Conservation (phyloP, 345 rosid species). For the Hibiscus tridactylites region DNA sequence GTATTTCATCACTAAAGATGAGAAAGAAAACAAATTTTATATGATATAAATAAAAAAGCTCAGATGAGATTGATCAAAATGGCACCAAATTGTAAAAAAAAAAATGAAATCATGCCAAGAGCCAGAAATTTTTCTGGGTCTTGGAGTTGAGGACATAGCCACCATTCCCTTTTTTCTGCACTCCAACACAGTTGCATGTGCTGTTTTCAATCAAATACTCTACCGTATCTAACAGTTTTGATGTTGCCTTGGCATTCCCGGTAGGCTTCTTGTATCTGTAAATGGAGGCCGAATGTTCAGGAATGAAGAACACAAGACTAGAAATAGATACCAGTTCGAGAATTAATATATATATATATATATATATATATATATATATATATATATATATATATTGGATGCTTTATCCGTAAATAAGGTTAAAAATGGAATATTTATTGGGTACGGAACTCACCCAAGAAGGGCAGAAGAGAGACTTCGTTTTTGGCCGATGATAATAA, state of each 20-base stretch:
- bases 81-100: too few species aligned
- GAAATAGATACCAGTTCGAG: too few species aligned
- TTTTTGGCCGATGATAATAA: slow-evolving; percentile 65
- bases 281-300: not conserved
- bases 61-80: not conserved
- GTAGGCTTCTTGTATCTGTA: slow-evolving; percentile 38
- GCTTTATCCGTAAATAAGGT: too few species aligned
- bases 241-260: slow-evolving; percentile 36
- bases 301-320: too few species aligned
- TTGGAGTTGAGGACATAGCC: slow-evolving; percentile 80
- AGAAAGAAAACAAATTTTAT: too few species aligned
- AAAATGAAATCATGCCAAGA: slow-evolving; percentile 40
- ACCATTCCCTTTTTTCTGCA: slow-evolving; percentile 65
- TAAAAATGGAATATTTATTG: too few species aligned
- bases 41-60: not conserved
- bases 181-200: slow-evolving; percentile 75
- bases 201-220: slow-evolving; percentile 79
- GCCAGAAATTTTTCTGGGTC: slow-evolving; percentile 85
- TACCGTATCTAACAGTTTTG: slow-evolving; percentile 56
- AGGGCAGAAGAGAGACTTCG: slow-evolving; percentile 60
- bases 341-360: too few species aligned
- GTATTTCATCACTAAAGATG: too few species aligned
- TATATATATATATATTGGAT: too few species aligned
- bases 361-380: too few species aligned
- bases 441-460: slow-evolving; percentile 44